phyloP scores from a whole-genome alignment of 2,329 filamentous ascomycete species.

The Delphinella strobiligena region DNA sequence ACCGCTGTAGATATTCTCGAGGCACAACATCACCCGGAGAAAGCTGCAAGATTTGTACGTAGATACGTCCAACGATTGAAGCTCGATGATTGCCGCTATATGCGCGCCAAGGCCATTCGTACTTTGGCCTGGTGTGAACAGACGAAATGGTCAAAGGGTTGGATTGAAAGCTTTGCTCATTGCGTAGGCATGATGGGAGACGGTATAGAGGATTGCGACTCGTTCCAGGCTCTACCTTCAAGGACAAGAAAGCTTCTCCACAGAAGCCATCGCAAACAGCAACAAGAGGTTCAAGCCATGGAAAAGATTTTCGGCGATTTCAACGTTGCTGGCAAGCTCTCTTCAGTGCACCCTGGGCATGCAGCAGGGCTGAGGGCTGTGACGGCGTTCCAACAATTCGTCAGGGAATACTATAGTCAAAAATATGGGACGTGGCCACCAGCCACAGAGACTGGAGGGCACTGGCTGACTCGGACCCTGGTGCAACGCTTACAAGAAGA shows the following conservation, averaged over 20 bases:
- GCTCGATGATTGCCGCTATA: slow-evolving; percentile 53
- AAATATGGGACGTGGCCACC: slow-evolving; percentile 51
- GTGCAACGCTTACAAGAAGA: slow-evolving; percentile 49
- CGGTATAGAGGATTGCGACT: slow-evolving; percentile 2
- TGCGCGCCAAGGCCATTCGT: slow-evolving; percentile 46
- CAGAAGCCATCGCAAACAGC: slow-evolving; percentile 51
- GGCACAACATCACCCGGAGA: slow-evolving; percentile 20
- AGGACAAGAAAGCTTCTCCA: slow-evolving; percentile 30
- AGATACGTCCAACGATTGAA: slow-evolving; percentile 19
- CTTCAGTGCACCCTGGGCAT: slow-evolving; percentile 20
- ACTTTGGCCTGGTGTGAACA: slow-evolving; percentile 55
- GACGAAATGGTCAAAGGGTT: slow-evolving; percentile 53
- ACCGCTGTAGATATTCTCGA: slow-evolving; percentile 46
- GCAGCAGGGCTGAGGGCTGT: slow-evolving; percentile 41
- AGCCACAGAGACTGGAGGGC: background rate
- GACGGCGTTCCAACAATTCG: slow-evolving; percentile 48
- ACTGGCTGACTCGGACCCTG: slow-evolving; percentile 50
- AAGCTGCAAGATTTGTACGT: slow-evolving; percentile 14
- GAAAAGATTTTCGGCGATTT: slow-evolving; percentile 45
- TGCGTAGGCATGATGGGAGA: slow-evolving; percentile 46
- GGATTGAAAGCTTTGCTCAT: slow-evolving; percentile 56
- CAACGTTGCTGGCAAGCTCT: slow-evolving; percentile 43
- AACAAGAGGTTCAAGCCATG: slow-evolving; percentile 51
- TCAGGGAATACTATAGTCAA: slow-evolving; percentile 45
- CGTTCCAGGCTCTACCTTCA: background rate